Evolutionary conservation across 345 rosid genomes (phyloP), one percentile per base, ranked within the genome.

Genomic region (Litchi chinensis): DNA sequence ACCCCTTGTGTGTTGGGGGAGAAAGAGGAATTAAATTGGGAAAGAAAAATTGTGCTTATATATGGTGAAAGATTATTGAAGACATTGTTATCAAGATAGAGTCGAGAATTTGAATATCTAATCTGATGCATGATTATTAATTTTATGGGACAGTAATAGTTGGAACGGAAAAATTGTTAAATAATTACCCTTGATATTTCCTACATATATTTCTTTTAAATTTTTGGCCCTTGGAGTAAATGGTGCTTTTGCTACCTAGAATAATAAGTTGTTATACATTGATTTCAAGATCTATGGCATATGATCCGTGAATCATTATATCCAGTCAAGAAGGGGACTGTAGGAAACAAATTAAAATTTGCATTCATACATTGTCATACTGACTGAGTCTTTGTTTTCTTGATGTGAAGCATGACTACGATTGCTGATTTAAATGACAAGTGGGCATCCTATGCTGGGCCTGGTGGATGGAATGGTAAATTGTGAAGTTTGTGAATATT

Each of bases 391-490:
- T 24, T 70, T 86, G 26, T 40, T 44, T 15, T 5, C 75, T 67
- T 79, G 57, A 75, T 76, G 64, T 80, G 82, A 75, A 94, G 99
- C 89, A 93, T 96, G 99, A 94, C 94, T 64, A 85, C 92, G 7
- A 90, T 91, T 76, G 99, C 99, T 54, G 99, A 96, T 87, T 79
- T 91, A 83, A 96, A 96, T 82, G 85, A 96, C 83, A 93, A 93
- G 83, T 94, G 99, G 99, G 98, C 98, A 24, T 78, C 97, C 28
- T 91, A 93, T 86, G 99, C 99, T 0, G 99, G 98, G 82, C 98
- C 99, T 67, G 97, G 98, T 76, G 99, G 98, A 87, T 96, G 99
- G 99, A 96, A 96, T 84, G 99, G 99, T 94, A 89, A 85, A 65
- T 41, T 46, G 57, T 48, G 73, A 63, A 11, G 48, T 73, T 68